These are phyloP conservation scores for Aureobasidium sp. DNA, from an alignment of 2,329 filamentous ascomycete species.

Conservation along the genomic window DNA sequence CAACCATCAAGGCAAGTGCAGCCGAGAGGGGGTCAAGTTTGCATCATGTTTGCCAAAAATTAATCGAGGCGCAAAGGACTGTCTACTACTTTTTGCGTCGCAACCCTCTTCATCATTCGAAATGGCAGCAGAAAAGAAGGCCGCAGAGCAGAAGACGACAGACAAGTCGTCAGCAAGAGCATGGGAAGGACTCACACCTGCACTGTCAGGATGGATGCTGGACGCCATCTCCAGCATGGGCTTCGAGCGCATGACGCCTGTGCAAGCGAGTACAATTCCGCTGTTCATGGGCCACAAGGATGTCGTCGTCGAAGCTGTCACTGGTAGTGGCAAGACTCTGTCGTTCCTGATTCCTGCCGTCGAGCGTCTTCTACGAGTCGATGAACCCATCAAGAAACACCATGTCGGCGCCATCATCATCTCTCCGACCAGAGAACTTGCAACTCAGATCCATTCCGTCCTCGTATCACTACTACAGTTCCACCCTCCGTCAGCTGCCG, in stretches of 20 bases:
- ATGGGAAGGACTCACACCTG: conserved; percentile 64
- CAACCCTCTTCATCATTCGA: neutral
- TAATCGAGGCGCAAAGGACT: neutral
- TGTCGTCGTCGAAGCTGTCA: conserved; percentile 87
- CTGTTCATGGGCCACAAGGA: conserved; percentile 86
- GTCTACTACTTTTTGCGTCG: neutral
- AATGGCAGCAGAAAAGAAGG: conserved; percentile 10
- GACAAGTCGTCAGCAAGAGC: conserved; percentile 39
- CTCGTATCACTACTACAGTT: conserved; percentile 71
- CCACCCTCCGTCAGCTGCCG: conserved; percentile 68
- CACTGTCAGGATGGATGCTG: conserved; percentile 74
- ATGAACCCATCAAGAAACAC: conserved; percentile 79
- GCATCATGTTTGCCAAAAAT: conserved; percentile 13
- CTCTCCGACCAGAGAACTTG: conserved; percentile 85
- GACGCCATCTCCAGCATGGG: conserved; percentile 79
- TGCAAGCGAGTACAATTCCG: conserved; percentile 87
- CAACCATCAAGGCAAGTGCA: conserved; percentile 2
- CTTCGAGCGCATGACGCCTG: conserved; percentile 81
- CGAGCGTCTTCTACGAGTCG: conserved; percentile 70
- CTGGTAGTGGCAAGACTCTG: conserved; percentile 84
- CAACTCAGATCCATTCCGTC: conserved; percentile 81
- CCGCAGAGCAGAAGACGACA: neutral
- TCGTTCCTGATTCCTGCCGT: conserved; percentile 78
- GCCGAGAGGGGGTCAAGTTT: conserved; percentile 9
- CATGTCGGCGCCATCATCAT: conserved; percentile 88